Evolutionary conservation across 345 rosid genomes (phyloP), one percentile per base, ranked within the genome.

Genomic region (Turnera subulata): DNA sequence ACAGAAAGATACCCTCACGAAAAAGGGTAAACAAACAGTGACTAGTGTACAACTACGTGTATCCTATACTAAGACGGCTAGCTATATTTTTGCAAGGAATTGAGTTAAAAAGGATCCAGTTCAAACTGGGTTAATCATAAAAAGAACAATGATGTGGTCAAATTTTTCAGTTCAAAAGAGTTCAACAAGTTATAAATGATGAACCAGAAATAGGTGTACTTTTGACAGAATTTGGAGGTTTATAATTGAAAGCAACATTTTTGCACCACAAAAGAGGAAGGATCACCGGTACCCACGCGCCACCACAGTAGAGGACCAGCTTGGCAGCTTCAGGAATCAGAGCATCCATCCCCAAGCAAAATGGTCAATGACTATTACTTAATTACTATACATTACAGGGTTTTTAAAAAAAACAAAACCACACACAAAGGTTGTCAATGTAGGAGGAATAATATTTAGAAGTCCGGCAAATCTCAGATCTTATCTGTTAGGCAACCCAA

Each of bases 391-490:
- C n/a, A n/a, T n/a, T n/a, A n/a, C n/a, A n/a, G n/a, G n/a, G n/a
- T n/a, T n/a, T n/a, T n/a, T n/a, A n/a, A n/a, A 14, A 14, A 39
- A 22, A 20, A 6, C 21, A n/a, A 43, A n/a, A 4, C 4, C 4
- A 29, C 35, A 29, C 4, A 29, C 35, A 29, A 29, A 29, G 35
- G 56, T 6, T 15, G 65, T 76, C 63, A 68, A 48, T 67, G 56
- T 37, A 54, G 10, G 50, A 14, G 42, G 61, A 40, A 29, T 49
- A 29, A 29, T 29, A 29, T 29, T 29, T n/a, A n/a, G 47, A 59
- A 59, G 67, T 63, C 67, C 51, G 45, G 33, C 39, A 46, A 29
- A 25, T 20, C 57, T 33, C 51, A 35, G 50, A 53, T 33, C 55
- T 32, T 15, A 23, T 19, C 46, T 55, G 14, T 23, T 56, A 29